Evolutionary conservation across 148 eudicot genomes (phyloP), one percentile per base, ranked within the genome.

Genomic region (Talinum fruticosum): DNA sequence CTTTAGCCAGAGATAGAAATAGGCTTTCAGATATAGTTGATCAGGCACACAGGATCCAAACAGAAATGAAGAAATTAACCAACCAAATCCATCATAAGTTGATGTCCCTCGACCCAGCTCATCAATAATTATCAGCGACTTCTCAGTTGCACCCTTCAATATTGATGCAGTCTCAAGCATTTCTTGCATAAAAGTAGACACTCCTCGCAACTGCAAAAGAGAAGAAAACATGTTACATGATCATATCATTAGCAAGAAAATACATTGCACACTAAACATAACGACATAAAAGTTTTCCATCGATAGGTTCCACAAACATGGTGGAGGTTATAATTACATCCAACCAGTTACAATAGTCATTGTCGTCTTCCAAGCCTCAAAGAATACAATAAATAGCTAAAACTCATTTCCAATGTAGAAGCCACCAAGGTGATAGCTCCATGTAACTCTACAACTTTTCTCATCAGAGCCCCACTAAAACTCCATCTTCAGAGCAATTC

Each of bases 21-120:
- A 67, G 73, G 66, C 41, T 70, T 69, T 24, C 18, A 65, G 79
- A 75, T 59, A 57, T 21, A 16, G 28, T 38, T 69, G 12, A 49
- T 23, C 36, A 36, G 26, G 21, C 18, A 16, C 8, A 19, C 7
- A 54, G 8, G 49, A 6, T 73, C 51, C 33, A 62, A 34, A 62
- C 34, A 30, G 8, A 71, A 67, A 68, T 41, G 29, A 26, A 44
- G 65, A 77, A 61, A 35, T 14, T 62, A 78, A 91, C 97, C 78
- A 76, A 96, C 99, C 99, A 83, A 96, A 96, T 88, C 97, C 99
- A 85, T 96, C 99, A 86, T 96, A 96, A 75, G 99, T 96, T 66
- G 99, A 96, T 68, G 99, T 96, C 71, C 99, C 99, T 79, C 99
- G 99, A 71, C 99, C 99, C 86, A 96, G 85, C 87, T 96, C 99